Evolutionary conservation across 495 filamentous ascomycete species (phyloP).

Genomic region (Aspergillus diversus): DNA sequence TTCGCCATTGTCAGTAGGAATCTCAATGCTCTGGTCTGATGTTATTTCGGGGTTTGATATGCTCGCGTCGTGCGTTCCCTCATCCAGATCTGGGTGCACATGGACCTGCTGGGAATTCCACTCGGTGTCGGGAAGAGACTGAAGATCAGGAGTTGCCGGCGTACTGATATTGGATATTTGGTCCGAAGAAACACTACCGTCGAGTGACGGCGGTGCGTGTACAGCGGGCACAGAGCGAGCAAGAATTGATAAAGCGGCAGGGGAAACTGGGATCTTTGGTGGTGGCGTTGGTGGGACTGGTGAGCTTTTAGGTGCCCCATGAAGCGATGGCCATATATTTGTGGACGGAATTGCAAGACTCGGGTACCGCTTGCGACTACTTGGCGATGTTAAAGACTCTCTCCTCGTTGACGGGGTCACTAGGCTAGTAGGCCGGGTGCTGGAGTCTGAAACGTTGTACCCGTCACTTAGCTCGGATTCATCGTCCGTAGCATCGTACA

Average conservation of each 20-base stretch:
- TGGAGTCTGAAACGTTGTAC: conserved; percentile 44
- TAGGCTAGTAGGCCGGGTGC: conserved; percentile 46
- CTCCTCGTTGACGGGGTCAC: conserved; percentile 40
- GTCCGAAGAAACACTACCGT: conserved; percentile 85
- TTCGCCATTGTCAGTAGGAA: conserved; percentile 39
- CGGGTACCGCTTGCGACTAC: conserved; percentile 58
- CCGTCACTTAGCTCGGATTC: conserved; percentile 61
- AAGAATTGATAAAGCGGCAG: conserved; percentile 69
- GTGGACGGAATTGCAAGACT: conserved; percentile 74
- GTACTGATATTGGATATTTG: conserved; percentile 78
- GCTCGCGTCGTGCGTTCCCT: conserved; percentile 13
- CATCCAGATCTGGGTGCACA: conserved; percentile 34
- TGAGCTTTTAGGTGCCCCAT: conserved; percentile 59
- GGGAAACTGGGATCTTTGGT: conserved; percentile 76
- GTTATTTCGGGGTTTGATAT: conserved; percentile 11
- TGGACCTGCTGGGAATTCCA: conserved; percentile 44
- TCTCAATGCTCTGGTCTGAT: conserved; percentile 36
- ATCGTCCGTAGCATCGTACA: conserved; percentile 81
- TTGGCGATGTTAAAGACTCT: conserved; percentile 44
- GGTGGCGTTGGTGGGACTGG: conserved; percentile 76
- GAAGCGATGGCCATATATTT: conserved; percentile 59
- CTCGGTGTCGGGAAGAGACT: conserved; percentile 54
- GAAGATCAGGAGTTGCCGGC: conserved; percentile 77
- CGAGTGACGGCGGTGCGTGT: conserved; percentile 84
- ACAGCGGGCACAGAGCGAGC: conserved; percentile 67